Conservation (phyloP, 805 yeast genomes). For the Komagataella kurtzmanii region DNA sequence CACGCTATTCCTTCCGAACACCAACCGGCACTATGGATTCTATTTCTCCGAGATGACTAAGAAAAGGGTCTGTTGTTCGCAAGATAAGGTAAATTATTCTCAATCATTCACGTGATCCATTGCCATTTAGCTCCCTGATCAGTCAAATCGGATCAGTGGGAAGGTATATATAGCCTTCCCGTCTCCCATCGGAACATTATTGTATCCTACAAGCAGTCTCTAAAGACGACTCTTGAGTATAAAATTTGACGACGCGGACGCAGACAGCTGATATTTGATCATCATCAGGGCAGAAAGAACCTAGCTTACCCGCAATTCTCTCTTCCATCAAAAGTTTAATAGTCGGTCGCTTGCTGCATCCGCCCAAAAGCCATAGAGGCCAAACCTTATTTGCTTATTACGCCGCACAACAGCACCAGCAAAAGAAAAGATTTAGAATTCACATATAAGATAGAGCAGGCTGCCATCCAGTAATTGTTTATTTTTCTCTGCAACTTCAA, state of each 20-base stretch:
- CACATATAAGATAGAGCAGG: neutral
- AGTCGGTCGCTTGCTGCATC: neutral
- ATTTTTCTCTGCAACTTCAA: neutral
- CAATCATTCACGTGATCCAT: neutral
- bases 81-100: neutral
- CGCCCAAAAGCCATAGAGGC: neutral
- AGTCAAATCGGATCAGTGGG: neutral
- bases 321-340: neutral
- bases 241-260: neutral
- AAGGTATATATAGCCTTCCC: neutral
- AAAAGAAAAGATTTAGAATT: neutral
- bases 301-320: neutral
- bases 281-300: neutral
- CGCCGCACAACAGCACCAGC: neutral
- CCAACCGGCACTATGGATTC: neutral
- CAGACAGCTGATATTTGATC: neutral
- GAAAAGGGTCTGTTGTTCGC: neutral
- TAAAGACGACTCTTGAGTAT: neutral
- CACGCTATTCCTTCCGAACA: neutral
- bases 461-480: neutral
- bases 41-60: neutral
- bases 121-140: neutral
- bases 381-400: neutral
- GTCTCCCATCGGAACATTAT: neutral
- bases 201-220: neutral